Conservation (phyloP, 768 basidiomycete genomes). For the Xerocomellus amylosporus region DNA sequence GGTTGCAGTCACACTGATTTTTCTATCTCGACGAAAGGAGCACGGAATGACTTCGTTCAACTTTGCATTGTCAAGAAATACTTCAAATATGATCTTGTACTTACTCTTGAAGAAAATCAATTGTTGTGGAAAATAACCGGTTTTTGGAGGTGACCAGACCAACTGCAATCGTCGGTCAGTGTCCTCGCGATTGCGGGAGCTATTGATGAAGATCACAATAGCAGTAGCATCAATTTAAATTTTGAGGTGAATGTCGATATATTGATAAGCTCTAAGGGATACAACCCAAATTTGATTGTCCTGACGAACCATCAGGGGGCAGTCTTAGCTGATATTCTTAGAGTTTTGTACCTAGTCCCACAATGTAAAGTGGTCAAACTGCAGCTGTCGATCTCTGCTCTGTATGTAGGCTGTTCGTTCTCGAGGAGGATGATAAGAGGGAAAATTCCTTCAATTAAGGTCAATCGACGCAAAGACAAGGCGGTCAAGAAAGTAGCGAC, state of each 20-base stretch:
- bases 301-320: not conserved
- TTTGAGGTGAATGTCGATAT: not conserved
- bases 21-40: too few relatives aligned
- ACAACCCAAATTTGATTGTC: not conserved
- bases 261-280: not conserved
- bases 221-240: not conserved
- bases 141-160: too few relatives aligned
- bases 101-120: too few relatives aligned
- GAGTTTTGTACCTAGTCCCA: not conserved
- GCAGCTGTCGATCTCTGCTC: not conserved
- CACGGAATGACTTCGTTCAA: too few relatives aligned
- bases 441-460: slow-evolving; percentile 7
- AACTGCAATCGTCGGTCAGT: too few relatives aligned
- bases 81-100: too few relatives aligned
- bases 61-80: too few relatives aligned
- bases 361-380: not conserved
- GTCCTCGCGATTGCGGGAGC: too few relatives aligned
- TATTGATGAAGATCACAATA: too few relatives aligned
- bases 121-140: too few relatives aligned
- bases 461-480: slow-evolving; percentile 10
- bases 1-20: too few relatives aligned
- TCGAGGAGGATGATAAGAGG: not conserved
- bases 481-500: slow-evolving; percentile 19
- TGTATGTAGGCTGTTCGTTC: not conserved
- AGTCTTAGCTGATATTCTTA: not conserved